Percentiles rank a stretch among this genome's conserved stretches.
Conservation (phyloP, 176 grass and related monocot genomes). For the Rhynchospora pubera region DNA sequence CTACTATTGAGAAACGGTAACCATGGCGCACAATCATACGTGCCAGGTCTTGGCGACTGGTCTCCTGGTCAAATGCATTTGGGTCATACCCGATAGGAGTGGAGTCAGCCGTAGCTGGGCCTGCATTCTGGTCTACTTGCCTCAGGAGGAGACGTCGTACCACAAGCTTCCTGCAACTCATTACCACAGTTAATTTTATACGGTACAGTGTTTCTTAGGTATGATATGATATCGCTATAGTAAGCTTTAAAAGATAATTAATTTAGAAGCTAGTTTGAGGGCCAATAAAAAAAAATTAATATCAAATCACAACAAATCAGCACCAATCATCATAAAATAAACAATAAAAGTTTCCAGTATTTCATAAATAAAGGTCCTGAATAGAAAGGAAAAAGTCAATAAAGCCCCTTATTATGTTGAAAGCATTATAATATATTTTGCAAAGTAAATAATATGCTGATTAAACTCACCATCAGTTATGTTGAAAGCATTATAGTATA, state of each 20-base stretch:
- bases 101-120: slow-evolving; percentile 30
- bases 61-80: slow-evolving; percentile 75
- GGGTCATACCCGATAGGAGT: slow-evolving; percentile 32
- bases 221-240: neutral
- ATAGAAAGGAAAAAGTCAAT: neutral
- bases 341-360: neutral
- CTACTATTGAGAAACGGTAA: slow-evolving; percentile 79
- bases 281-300: neutral
- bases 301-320: neutral
- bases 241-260: neutral
- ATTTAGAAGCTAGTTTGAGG: neutral
- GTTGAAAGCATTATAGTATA: neutral
- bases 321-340: neutral
- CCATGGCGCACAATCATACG: slow-evolving; percentile 92
- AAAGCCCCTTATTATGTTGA: neutral
- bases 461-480: neutral
- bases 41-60: slow-evolving; percentile 70
- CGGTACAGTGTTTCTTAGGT: neutral
- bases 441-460: neutral
- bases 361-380: neutral
- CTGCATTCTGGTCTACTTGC: slow-evolving; percentile 30
- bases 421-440: neutral
- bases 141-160: slow-evolving; percentile 57
- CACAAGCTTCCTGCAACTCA: slow-evolving; percentile 50
- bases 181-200: neutral